Percentiles rank a stretch among this genome's conserved stretches.
phyloP scores from a whole-genome alignment of 352 stramenopile genomes.

The Globisporangium mamillatum region DNA sequence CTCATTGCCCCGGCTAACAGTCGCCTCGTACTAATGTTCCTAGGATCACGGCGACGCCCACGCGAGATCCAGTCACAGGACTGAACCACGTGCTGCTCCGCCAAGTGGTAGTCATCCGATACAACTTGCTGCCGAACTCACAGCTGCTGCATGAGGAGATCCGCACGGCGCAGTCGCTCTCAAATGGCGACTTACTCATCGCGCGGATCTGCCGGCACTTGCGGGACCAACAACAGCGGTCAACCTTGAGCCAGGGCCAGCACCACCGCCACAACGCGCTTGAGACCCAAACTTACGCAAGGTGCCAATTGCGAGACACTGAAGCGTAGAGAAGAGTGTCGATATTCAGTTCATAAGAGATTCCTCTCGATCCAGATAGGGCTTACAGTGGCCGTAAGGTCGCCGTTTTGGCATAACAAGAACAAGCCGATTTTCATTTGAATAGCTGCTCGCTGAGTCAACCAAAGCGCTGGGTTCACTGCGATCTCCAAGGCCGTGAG shows the following conservation, averaged over 20 bases:
- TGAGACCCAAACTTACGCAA: neutral
- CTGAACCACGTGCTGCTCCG: neutral
- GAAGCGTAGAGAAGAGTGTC: too few species aligned
- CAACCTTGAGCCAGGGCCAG: neutral
- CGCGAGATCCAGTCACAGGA: neutral
- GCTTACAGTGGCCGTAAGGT: too few species aligned
- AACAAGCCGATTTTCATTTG: too few species aligned
- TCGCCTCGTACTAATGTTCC: too few species aligned
- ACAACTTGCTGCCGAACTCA: constrained; percentile 2
- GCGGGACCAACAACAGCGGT: neutral
- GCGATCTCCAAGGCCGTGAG: too few species aligned
- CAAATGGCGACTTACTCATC: neutral
- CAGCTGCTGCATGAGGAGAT: neutral
- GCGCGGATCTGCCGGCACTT: neutral
- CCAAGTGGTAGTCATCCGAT: neutral
- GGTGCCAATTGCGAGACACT: neutral
- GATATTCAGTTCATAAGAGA: too few species aligned
- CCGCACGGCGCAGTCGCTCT: neutral
- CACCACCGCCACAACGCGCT: neutral
- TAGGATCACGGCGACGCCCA: neutral
- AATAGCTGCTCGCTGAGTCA: too few species aligned
- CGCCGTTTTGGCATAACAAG: too few species aligned
- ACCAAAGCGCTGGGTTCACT: too few species aligned
- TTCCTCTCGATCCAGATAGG: too few species aligned
- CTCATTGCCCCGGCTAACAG: too few species aligned